A percentile compares a stretch with the other conserved stretches of the same genome.
Conservation (phyloP, 163 green algal species). For the Scenedesmus sp. region DNA sequence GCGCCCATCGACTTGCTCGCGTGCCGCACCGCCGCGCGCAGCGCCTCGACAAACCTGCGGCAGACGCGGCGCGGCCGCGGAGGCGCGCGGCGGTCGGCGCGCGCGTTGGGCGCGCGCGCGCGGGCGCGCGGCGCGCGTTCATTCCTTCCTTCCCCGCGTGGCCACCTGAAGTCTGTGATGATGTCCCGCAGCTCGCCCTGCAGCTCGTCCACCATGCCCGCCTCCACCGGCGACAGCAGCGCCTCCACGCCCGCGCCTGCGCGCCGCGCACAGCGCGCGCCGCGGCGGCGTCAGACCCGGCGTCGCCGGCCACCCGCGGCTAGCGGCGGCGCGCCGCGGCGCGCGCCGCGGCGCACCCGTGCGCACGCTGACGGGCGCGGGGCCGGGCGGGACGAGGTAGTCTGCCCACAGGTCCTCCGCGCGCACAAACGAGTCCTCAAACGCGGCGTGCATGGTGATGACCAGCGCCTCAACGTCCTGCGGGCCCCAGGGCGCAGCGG, state of each 20-base stretch:
- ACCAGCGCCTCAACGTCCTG: slow-evolving; percentile 42
- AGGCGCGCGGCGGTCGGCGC: too few relatives aligned
- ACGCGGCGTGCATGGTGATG: slow-evolving; percentile 34
- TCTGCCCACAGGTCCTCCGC: slow-evolving; percentile 35
- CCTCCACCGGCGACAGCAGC: slow-evolving; percentile 40
- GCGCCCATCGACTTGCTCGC: slow-evolving; percentile 29
- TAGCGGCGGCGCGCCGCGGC: neutral
- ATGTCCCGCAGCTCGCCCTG: slow-evolving; percentile 39
- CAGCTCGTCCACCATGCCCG: slow-evolving; percentile 46
- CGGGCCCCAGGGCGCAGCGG: neutral
- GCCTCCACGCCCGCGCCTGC: slow-evolving; percentile 43
- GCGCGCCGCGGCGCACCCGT: neutral
- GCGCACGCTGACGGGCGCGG: slow-evolving; percentile 7
- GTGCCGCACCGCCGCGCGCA: slow-evolving; percentile 33
- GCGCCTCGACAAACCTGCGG: slow-evolving; percentile 43
- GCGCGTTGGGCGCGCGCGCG: too few relatives aligned
- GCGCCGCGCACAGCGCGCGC: neutral
- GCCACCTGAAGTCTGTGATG: slow-evolving; percentile 32
- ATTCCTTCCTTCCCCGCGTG: too few relatives aligned
- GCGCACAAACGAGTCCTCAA: slow-evolving; percentile 34
- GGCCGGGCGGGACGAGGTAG: slow-evolving; percentile 39
- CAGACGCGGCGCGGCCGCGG: too few relatives aligned
- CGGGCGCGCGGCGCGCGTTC: too few relatives aligned
- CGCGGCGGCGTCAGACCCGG: neutral
- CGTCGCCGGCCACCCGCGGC: neutral